Base-by-base conservation (phyloP, 2,329 filamentous ascomycete genomes). In the Aspergillus thermomutatus region DNA sequence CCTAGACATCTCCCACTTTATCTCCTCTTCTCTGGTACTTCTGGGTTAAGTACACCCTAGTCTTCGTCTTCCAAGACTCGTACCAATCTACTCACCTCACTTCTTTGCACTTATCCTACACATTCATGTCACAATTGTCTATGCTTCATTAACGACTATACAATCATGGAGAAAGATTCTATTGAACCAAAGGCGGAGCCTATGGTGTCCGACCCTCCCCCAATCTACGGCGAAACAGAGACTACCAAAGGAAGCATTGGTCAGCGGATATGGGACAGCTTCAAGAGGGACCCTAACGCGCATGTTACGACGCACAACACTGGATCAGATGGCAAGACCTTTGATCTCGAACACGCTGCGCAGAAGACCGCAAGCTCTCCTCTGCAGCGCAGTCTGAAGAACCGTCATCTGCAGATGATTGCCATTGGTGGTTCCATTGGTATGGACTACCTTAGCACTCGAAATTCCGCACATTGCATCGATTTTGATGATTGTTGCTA, bases 331-430 rank as follows among this genome's bases (percentile, higher is more conserved):
- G 82, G 81, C 53, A 79, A 79, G 58, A 78, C 80, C 14, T 86
- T 83, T 68, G 81, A 90, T 69, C 76, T 91, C 62, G 87, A 92
- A 69, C 72, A 72, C 53, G 84, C 84, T 0, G 82, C 81, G 1
- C 72, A 76, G 17, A 81, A 80, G 46, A 92, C 91, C 1, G 89
- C 90, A 3, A 82, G 87, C 62, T 88, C 90, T 48, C 86, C 88
- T 7, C 80, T 97, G 51, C 85, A 89, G 51, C 82, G 92, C 67
- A 87, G 86, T 72, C 77, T 96, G 64, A 94, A 95, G 76, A 86
- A 87, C 21, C 83, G 92, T 49, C 93, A 97, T 79, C 72, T 97
- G 70, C 92, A 97, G 78, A 97, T 97, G 93, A 97, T 97, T 80
- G 93, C 93, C 14, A 96, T 97, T 64, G 92, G 92, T 65, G 92